Percentiles rank a stretch among this genome's conserved stretches.
Evolutionary conservation across 768 basidiomycete genomes (phyloP).

Genomic region (Macrolepiota albuminosa): DNA sequence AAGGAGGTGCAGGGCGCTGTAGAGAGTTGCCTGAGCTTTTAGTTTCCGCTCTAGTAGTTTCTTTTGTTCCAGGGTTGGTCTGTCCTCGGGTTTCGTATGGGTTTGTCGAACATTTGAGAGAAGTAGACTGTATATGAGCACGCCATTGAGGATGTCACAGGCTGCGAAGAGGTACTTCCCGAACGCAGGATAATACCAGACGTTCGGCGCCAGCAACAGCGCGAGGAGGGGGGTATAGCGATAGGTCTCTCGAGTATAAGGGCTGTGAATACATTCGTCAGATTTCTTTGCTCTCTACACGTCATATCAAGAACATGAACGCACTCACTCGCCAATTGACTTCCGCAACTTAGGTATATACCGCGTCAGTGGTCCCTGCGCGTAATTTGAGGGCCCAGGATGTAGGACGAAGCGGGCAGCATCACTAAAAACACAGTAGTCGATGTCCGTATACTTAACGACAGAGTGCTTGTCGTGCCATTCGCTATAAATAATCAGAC

Average conservation of each 20-base stretch:
- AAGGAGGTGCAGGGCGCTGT: constrained; percentile 72
- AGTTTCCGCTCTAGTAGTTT: neutral
- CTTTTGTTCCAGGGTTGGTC: neutral
- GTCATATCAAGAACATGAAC: constrained; percentile 7
- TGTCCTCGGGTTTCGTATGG: neutral
- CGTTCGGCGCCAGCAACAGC: constrained; percentile 75
- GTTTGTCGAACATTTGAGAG: constrained; percentile 34
- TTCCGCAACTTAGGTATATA: constrained; percentile 38
- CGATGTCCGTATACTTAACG: constrained; percentile 97
- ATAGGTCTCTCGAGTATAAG: constrained; percentile 89
- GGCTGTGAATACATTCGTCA: constrained; percentile 42
- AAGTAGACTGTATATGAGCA: constrained; percentile 64
- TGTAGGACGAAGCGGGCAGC: constrained; percentile 69
- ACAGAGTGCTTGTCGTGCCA: constrained; percentile 81
- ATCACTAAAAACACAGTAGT: constrained; percentile 94
- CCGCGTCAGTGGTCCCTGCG: constrained; percentile 41
- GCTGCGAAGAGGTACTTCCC: constrained; percentile 87
- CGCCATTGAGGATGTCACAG: constrained; percentile 78
- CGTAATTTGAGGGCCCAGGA: constrained; percentile 46
- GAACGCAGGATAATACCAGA: constrained; percentile 75
- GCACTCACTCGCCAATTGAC: constrained; percentile 71
- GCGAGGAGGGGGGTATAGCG: constrained; percentile 95
- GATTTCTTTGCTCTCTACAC: constrained; percentile 7
- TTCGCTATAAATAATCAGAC: constrained; percentile 80
- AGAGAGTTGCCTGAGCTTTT: constrained; percentile 40